Evolutionary conservation across 495 filamentous ascomycete species (phyloP), one percentile per base, ranked within the genome.

Genomic region (Xylaria bambusicola): DNA sequence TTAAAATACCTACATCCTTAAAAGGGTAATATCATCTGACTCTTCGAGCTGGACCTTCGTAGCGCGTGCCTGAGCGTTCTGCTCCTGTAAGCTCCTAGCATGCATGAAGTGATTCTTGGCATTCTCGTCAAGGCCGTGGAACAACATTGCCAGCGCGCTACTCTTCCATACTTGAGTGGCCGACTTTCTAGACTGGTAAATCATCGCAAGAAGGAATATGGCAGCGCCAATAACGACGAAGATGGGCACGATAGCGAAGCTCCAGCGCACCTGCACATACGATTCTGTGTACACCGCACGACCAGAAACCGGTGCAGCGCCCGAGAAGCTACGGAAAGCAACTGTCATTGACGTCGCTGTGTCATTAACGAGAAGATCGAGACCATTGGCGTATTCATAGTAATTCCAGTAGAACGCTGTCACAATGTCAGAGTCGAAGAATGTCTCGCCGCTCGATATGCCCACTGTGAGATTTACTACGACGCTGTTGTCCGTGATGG

Each of bases 401-500:
- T 71, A 67, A 33, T 64, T 62, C 63, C 64, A 65, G 59, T 66
- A 71, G 29, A 72, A 69, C 18, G 66, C 62, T 26, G 66, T 67
- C 18, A 72, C 63, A 50, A 67, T 61, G 31, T 69, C 66, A 0
- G 59, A 61, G 56, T 71, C 67, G 58, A 66, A 66, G 47, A 71
- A 67, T 0, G 65, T 70, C 26, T 55, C 56, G 26, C 69, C 69
- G 0, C 40, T 50, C 2, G 63, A 62, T 46, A 70, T 64, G 23
- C 63, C 67, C 2, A 65, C 68, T 0, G 66, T 68, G 2, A 69
- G 36, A 46, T 71, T 71, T 0, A 71, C 66, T 2, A 63, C 60
- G 0, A 68, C 58, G 45, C 57, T 56, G 31, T 51, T 50, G 45
- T 58, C 53, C 29, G 36, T 52, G 5, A 63, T 51, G 27, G 60